Base-by-base conservation (phyloP, 2,329 filamentous ascomycete species). In the Kalmusia sp. region DNA sequence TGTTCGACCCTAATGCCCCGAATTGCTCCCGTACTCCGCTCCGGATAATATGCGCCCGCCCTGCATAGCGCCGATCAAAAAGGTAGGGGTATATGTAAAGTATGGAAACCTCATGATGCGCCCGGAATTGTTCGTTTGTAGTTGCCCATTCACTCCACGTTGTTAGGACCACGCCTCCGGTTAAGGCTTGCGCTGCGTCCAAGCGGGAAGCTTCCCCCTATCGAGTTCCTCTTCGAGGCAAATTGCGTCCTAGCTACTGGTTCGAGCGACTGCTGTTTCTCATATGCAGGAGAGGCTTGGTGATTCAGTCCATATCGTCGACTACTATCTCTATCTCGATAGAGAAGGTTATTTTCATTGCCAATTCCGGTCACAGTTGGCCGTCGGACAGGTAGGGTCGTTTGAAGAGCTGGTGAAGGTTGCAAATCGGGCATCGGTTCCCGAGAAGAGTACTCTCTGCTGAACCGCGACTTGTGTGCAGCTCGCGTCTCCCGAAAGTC, bases 401-500 rank as follows among this genome's bases (percentile, higher is more conserved):
- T 65, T 39, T 69, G 69, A 14, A 73, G 44, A 4, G 66, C 58
- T 12, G 68, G 69, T 6, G 66, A 69, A 27, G 69, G 67, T 34
- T 69, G 68, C 9, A 70, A 57, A 34, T 73, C 69, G 6, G 73
- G 73, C 57, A 76, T 62, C 2, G 73, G 74, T 33, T 74, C 68
- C 6, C 71, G 66, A 9, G 70, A 71, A 8, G 70, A 71, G 47
- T 74, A 76, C 11, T 74, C 69, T 49, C 72, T 64, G 43, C 63
- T 67, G 31, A 62, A 59, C 38, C 67, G 62, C 8, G 56, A 54
- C 21, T 63, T 61, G 24, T 63, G 65, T 27, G 59, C 41, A 22
- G 51, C 31, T 5, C 75, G 72, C 22, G 70, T 57, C 24, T 68
- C 60, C 21, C 73, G 69, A 51, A 76, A 69, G 40, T 81, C 79